Evolutionary conservation across 108 stramenopile genomes (phyloP), one percentile per base, ranked within the genome.

Genomic region (Cylindrotheca closterium): DNA sequence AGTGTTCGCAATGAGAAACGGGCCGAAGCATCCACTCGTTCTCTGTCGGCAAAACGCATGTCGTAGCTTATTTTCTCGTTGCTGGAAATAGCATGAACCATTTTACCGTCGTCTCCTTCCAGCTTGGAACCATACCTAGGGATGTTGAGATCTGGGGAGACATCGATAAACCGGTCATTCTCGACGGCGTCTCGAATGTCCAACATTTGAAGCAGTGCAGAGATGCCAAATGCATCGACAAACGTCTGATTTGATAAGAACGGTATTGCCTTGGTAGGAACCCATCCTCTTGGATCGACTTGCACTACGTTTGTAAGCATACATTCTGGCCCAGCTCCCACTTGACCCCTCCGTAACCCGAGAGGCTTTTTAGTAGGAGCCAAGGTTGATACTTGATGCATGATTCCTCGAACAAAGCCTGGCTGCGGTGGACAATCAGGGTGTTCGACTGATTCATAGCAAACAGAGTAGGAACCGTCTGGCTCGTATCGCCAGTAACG

Each of bases 241-340:
- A 88, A 93, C 37, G 67, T 83, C 52, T 86, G 81, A 58, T 66
- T 77, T 1, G 82, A 77, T 27, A 85, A 51, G 47, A 79, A 74
- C 4, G 79, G 63, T 4, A 82, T 34, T 4, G 71, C 76, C 8
- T 42, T 50, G 5, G 71, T 75, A 30, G 92, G 94, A 8, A 97
- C 71, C 96, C 96, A 97, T 23, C 96, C 96, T 53, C 80, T 64
- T 8, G 96, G 96, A 54, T 96, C 91, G 0, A 95, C 86, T 76
- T 97, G 95, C 17, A 91, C 90, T 4, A 89, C 81, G 22, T 84
- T 74, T 42, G 88, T 89, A 31, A 97, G 50, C 32, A 97, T 67
- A 72, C 93, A 95, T 79, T 96, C 93, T 22, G 72, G 60, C 18
- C 56, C 62, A 28, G 29, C 21, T 30, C 17, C 4, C n/a, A 24